Evolutionary conservation across 352 stramenopile species (phyloP).

Genomic region (Phytophthora sp.): DNA sequence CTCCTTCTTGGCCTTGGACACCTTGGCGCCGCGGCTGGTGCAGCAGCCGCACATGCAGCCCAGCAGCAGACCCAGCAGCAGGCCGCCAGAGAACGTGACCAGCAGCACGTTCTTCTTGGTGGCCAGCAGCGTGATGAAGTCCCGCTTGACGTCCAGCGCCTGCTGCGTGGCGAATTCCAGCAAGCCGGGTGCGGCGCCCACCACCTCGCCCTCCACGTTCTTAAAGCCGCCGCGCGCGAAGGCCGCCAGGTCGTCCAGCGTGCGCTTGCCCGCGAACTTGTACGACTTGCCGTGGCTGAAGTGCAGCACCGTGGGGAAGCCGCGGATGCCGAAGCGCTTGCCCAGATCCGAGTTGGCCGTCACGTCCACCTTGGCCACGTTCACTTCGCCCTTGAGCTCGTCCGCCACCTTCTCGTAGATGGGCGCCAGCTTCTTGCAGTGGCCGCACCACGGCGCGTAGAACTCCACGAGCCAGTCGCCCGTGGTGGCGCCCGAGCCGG

Average conservation of each 20-base stretch:
- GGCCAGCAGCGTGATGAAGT: constrained; percentile 70
- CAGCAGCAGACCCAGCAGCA: constrained; percentile 71
- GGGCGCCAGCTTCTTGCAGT: constrained; percentile 93
- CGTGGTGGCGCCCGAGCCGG: constrained; percentile 88
- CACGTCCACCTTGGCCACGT: constrained; percentile 92
- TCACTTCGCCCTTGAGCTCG: constrained; percentile 86
- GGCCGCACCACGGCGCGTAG: constrained; percentile 95
- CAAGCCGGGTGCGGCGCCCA: constrained; percentile 40
- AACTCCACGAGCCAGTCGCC: constrained; percentile 96
- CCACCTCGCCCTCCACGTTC: constrained; percentile 37
- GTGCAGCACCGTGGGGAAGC: constrained; percentile 80
- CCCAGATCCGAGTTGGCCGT: constrained; percentile 75
- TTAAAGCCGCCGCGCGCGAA: constrained; percentile 77
- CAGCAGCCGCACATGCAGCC: constrained; percentile 77
- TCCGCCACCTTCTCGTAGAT: constrained; percentile 85
- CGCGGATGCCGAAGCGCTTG: constrained; percentile 85
- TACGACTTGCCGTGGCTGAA: constrained; percentile 83
- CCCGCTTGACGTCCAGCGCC: constrained; percentile 52
- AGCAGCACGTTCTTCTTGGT: constrained; percentile 89
- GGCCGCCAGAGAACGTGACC: constrained; percentile 69
- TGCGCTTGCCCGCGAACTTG: constrained; percentile 73
- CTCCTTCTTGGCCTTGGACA: constrained; percentile 63
- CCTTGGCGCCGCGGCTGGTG: constrained; percentile 49
- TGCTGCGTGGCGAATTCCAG: constrained; percentile 50
- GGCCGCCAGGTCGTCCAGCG: constrained; percentile 54